Percentiles rank a stretch among this genome's conserved stretches.
Evolutionary conservation across 2,329 filamentous ascomycete genomes (phyloP).

Genomic region (Raffaelea deltoideospora): DNA sequence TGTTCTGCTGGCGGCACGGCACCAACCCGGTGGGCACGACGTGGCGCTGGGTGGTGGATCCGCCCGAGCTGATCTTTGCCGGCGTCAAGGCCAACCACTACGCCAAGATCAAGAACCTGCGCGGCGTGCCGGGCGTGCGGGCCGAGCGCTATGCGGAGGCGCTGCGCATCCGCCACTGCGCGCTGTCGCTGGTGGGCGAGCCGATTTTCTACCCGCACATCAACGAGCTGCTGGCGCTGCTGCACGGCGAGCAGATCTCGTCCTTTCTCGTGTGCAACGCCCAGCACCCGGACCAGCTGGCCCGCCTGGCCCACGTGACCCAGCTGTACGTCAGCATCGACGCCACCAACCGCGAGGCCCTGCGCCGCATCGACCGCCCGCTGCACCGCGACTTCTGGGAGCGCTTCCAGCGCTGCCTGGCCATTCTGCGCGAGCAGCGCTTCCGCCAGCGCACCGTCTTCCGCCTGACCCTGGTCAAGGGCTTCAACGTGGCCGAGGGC

Average conservation of each 20-base stretch:
- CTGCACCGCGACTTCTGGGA: slow-evolving; percentile 97
- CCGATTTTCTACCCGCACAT: slow-evolving; percentile 99
- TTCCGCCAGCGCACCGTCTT: slow-evolving; percentile 86
- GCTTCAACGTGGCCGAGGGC: slow-evolving; percentile 95
- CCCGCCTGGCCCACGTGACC: slow-evolving; percentile 68
- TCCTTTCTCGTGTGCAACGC: slow-evolving; percentile 96
- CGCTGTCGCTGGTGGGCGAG: slow-evolving; percentile 81
- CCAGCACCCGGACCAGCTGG: slow-evolving; percentile 85
- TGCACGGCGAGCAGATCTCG: slow-evolving; percentile 77
- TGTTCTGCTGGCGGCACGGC: slow-evolving; percentile 97
- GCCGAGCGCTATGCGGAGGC: slow-evolving; percentile 87
- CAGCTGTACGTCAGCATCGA: slow-evolving; percentile 96
- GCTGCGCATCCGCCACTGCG: slow-evolving; percentile 86
- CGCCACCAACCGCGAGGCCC: slow-evolving; percentile 74
- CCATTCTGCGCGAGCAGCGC: slow-evolving; percentile 72
- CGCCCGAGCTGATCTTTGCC: slow-evolving; percentile 75
- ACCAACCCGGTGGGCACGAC: slow-evolving; percentile 94
- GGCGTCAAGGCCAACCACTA: slow-evolving; percentile 89
- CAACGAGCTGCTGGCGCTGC: slow-evolving; percentile 73
- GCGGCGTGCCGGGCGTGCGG: slow-evolving; percentile 80
- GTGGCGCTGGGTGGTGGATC: slow-evolving; percentile 92
- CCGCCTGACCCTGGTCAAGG: slow-evolving; percentile 87
- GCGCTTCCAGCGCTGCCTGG: slow-evolving; percentile 78
- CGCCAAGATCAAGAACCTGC: slow-evolving; percentile 95
- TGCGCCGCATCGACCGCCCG: slow-evolving; percentile 79